These are phyloP conservation scores for Suillus americanus DNA, from an alignment of 768 basidiomycete species.

Conservation along the genomic window DNA sequence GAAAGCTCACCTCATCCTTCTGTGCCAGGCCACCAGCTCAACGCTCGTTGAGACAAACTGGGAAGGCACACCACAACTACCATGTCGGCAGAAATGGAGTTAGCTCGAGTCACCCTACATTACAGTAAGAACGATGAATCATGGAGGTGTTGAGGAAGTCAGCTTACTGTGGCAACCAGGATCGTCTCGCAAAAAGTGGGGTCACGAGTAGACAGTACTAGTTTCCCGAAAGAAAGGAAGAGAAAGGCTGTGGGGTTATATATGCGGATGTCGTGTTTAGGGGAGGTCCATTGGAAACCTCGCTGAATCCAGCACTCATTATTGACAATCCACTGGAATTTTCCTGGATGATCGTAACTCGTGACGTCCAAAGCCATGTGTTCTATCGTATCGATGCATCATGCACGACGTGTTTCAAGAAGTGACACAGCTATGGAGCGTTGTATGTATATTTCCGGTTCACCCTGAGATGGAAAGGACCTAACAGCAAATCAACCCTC, in stretches of 20 bases:
- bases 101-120: background rate
- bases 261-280: conserved; percentile 1
- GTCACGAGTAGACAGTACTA: background rate
- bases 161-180: background rate
- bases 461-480: background rate
- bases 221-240: background rate
- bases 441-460: background rate
- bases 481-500: background rate
- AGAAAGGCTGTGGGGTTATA: background rate
- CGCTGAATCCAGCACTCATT: background rate
- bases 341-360: background rate
- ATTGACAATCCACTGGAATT: background rate
- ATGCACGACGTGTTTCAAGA: background rate
- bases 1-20: background rate
- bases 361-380: background rate
- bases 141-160: background rate
- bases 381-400: background rate
- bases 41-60: background rate
- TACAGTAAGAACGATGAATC: background rate
- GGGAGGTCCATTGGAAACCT: background rate
- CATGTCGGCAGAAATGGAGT: background rate
- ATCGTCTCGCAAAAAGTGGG: background rate
- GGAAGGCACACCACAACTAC: background rate
- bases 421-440: background rate
- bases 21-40: background rate